Base-by-base conservation (phyloP, 495 filamentous ascomycete species). In the Bathelium albidoporum region DNA sequence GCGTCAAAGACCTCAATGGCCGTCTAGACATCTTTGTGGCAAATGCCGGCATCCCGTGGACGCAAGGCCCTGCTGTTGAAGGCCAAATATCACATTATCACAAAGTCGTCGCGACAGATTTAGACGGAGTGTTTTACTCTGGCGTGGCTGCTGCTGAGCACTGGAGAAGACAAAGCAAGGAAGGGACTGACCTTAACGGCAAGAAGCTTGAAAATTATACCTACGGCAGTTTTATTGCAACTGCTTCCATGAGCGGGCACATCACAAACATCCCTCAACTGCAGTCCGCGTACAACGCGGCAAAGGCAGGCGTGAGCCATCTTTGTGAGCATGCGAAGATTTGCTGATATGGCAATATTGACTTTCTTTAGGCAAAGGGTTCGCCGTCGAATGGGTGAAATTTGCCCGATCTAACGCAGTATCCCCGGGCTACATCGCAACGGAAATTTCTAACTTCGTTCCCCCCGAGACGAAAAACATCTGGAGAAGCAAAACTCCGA, bases 231-330 rank as follows among this genome's bases (percentile, higher is more conserved):
- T 91, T 92, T 72, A 82, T 93, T 70, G 83, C 86, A 26, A 94
- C 89, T 5, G 83, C 89, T 2, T 88, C 84, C 67, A 93, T 93
- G 83, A 87, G 83, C 72, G 89, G 87, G 2, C 89, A 93, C 73
- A 89, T 96, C 68, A 88, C 86, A 69, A 96, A 96, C 70, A 83
- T 92, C 61, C 91, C 92, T 18, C 90, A 96, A 76, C 71, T 90
- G 66, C 91, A 96, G 74, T 81, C 61, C 1, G 66, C 69, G 14
- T 96, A 96, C 73, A 96, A 96, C 68, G 87, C 89, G 3, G 88
- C 89, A 41, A 96, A 96, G 78, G 87, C 90, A 12, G 91, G 83
- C 12, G 82, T 93, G 20, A 87, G 89, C 59, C 91, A 96, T 64
- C 80, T 94, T n/a, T 89, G 87, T 85, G 82, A 66, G 79, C 79